phyloP scores from a whole-genome alignment of 306 rosid genomes.

The Sindora glabra region DNA sequence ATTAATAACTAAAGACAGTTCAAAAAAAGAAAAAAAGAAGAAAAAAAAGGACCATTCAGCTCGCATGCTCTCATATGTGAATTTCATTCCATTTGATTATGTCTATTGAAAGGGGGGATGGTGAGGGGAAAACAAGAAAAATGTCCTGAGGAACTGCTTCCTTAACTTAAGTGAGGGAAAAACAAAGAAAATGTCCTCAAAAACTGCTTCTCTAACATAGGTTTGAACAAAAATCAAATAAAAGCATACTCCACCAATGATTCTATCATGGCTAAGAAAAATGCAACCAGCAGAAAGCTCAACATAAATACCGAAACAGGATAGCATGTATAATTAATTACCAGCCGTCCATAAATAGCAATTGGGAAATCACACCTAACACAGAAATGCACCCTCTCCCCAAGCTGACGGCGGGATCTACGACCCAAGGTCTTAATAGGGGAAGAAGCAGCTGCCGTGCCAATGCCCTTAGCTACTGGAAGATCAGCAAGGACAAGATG shows the following conservation, averaged over 20 bases:
- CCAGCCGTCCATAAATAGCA: constrained; percentile 89
- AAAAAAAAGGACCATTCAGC: background rate
- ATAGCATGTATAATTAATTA: constrained; percentile 11
- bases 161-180: background rate
- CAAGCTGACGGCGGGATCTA: constrained; percentile 95
- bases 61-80: background rate
- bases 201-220: background rate
- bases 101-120: background rate
- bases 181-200: background rate
- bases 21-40: background rate
- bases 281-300: background rate
- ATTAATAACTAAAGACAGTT: no score
- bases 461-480: constrained; percentile 95
- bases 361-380: constrained; percentile 93
- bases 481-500: constrained; percentile 96
- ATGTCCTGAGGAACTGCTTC: background rate
- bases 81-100: background rate
- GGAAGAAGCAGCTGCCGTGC: constrained; percentile 64
- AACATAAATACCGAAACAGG: background rate
- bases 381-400: constrained; percentile 92
- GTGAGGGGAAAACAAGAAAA: background rate
- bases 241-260: background rate
- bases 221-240: background rate
- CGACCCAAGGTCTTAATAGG: constrained; percentile 76
- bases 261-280: background rate